A percentile compares a stretch with the other conserved stretches of the same genome.
phyloP scores from a whole-genome alignment of 2,329 filamentous ascomycete species.

The Colletotrichum sp. region DNA sequence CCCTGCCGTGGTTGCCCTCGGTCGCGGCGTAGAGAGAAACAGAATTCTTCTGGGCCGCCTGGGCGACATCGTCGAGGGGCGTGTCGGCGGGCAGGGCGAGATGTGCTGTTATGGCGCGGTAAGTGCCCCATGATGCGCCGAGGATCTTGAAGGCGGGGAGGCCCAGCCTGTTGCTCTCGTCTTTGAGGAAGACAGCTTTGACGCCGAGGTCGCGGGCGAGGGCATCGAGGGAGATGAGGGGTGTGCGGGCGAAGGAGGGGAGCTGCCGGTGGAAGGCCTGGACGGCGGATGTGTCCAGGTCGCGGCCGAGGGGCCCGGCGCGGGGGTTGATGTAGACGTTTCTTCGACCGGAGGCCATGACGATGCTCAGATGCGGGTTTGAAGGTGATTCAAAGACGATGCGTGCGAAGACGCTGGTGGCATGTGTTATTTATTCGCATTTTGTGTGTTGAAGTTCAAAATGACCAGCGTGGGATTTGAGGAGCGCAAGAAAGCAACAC shows the following conservation, averaged over 20 bases:
- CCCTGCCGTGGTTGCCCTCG: constrained; percentile 79
- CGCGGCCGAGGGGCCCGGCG: constrained; percentile 9
- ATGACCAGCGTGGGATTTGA: background rate
- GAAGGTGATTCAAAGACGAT: background rate
- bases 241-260: constrained; percentile 60
- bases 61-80: constrained; percentile 46
- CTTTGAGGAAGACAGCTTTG: constrained; percentile 67
- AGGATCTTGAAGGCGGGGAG: constrained; percentile 82
- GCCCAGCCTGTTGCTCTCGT: constrained; percentile 71
- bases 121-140: constrained; percentile 77
- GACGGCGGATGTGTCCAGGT: constrained; percentile 15
- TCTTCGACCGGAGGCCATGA: constrained; percentile 24
- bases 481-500: background rate
- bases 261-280: constrained; percentile 62
- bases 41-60: constrained; percentile 31
- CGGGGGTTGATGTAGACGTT: constrained; percentile 28
- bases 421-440: background rate
- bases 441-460: too few species aligned
- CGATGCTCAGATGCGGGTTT: rapidly evolving
- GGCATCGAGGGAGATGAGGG: constrained; percentile 52
- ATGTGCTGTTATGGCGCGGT: constrained; percentile 55
- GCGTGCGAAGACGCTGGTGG: background rate
- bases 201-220: constrained; percentile 65
- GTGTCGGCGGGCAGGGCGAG: constrained; percentile 47
- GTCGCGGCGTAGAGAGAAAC: constrained; percentile 67